Conservation (phyloP, 2,329 filamentous ascomycete genomes). For the Fusarium bactridioides region DNA sequence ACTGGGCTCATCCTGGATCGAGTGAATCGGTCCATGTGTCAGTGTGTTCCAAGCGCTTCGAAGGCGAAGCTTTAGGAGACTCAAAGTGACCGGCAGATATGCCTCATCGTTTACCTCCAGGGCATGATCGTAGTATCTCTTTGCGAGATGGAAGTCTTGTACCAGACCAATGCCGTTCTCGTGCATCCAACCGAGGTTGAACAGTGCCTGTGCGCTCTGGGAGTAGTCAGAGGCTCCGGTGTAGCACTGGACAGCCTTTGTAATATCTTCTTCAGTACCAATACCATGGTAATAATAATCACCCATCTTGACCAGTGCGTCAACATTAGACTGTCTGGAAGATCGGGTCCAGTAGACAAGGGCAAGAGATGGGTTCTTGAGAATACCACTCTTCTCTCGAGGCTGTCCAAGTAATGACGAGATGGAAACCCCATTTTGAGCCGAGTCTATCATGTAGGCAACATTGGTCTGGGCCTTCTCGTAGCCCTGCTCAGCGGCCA, state of each 20-base stretch:
- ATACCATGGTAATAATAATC: constrained; percentile 93
- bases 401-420: constrained; percentile 58
- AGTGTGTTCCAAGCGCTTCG: constrained; percentile 95
- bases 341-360: constrained; percentile 96
- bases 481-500: constrained; percentile 92
- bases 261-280: constrained; percentile 73
- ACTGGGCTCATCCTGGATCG: constrained; percentile 89
- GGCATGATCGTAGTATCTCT: constrained; percentile 93
- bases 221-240: constrained; percentile 89
- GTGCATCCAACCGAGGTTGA: constrained; percentile 99
- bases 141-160: constrained; percentile 97
- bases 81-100: constrained; percentile 90
- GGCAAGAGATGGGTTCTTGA: constrained; percentile 68
- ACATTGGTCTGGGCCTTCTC: constrained; percentile 91
- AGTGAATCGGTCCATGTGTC: constrained; percentile 89
- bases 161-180: constrained; percentile 93
- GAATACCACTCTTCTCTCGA: constrained; percentile 46
- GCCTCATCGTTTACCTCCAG: constrained; percentile 92
- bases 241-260: constrained; percentile 94
- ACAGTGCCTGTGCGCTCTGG: constrained; percentile 92
- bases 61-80: constrained; percentile 82
- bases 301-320: constrained; percentile 96
- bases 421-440: constrained; percentile 57
- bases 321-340: constrained; percentile 90
- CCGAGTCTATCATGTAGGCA: constrained; percentile 82